Evolutionary conservation across 345 rosid genomes (phyloP), one percentile per base, ranked within the genome.

Genomic region (Adansonia digitata): DNA sequence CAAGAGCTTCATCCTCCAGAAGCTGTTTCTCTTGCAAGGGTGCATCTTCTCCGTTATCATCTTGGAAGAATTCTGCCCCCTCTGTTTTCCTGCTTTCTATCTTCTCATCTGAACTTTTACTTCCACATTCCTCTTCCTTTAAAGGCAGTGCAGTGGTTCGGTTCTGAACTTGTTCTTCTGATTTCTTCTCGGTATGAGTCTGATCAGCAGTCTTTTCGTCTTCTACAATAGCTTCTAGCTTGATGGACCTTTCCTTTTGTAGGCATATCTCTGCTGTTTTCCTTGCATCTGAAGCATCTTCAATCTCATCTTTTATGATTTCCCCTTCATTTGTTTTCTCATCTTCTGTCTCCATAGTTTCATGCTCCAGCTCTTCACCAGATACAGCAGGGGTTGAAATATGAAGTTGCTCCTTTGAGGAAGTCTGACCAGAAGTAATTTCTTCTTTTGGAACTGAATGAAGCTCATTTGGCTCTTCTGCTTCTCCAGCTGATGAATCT

Each of bases 41-140:
- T 52, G 57, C 34, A 56, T 56, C 31, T 56, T 56, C 61, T 43
- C 11, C 48, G 35, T 53, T n/a, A 39, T 78, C 76, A 71, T 39
- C 59, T 34, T 15, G 9, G 7, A 26, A 64, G 53, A 24, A 45
- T 45, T 82, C 73, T 12, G 9, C 68, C 35, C 62, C 77, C 75
- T 49, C 45, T 34, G 12, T 66, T 2, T 73, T 75, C 69, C 69
- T 79, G 46, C 83, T 79, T 74, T 82, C 78, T 45, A 48, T 57
- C 74, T 73, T 52, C 74, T 79, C 74, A 42, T 69, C 56, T 71
- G 69, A 8, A 11, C 66, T 75, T 66, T 80, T 45, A 51, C 55
- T 65, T 77, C 57, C 79, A 56, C 74, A 57, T 71, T 76, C 78
- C 48, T 74, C 64, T 60, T 77, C 73, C 63, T 75, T 66, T 14